Base-by-base conservation (phyloP, 2,329 filamentous ascomycete species). In the Verruconis gallopava region DNA sequence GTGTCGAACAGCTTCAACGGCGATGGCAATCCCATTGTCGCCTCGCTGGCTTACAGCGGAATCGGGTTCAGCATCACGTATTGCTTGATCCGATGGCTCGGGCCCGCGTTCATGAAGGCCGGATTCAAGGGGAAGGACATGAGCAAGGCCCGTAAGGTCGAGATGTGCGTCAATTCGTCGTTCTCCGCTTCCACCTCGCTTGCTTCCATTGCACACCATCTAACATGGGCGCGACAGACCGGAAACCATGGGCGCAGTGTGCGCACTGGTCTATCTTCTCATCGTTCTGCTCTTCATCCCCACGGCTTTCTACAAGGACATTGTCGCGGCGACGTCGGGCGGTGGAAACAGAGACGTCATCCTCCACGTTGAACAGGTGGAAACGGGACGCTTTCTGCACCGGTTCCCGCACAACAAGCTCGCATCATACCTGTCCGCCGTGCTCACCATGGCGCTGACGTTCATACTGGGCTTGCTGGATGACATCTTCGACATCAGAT, bases 261-360 rank as follows among this genome's bases (percentile, higher is more conserved):
- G 85, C 57, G 91, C 89, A 5, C 76, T 91, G 50, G 86, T 96
- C 19, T 96, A 96, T 63, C 72, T 98, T 34, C 71, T 98, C 49
- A 74, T 79, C 38, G 72, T 96, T 50, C 93, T 96, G 50, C 67
- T 85, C 48, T 98, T 98, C 60, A 86, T 96, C 45, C 91, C 91
- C 0, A 94, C 95, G 62, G 84, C 88, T 1, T 96, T 98, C 61
- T 96, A 95, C 69, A 93, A 95, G 64, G 89, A 96, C 58, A 93
- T 98, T 50, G 88, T 95, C 19, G 84, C 85, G 13, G 86, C 88
- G 30, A 96, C 91, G 15, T 93, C 85, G 50, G 91, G 88, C 48
- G 88, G 86, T 48, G 88, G 88, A 38, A 95, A 95, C 61, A 72
- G 84, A 49, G 89, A 95, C 64, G 77, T 91, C 4, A 63, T 85